Evolutionary conservation across 2,329 filamentous ascomycete genomes (phyloP), one percentile per base, ranked within the genome.

Genomic region (Orbilia javanica): DNA sequence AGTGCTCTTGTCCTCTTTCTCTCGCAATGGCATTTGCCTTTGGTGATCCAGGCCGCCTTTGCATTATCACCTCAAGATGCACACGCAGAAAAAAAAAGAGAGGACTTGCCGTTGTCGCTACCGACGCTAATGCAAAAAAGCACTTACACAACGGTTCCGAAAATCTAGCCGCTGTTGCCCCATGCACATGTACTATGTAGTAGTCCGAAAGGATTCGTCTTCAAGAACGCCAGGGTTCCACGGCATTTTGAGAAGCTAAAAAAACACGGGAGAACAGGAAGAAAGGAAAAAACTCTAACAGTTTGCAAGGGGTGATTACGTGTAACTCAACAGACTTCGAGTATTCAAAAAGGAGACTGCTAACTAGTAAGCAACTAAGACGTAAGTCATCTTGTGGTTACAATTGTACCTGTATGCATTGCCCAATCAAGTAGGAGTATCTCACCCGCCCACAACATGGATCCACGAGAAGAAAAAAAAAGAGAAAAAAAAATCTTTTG

Each of bases 161-260:
- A 29, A 75, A 36, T 75, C 64, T 64, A 69, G 36, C 64, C 71
- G 64, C 70, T 53, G 63, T 52, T 66, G 52, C 62, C 53, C 55
- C 44, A 53, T 48, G 31, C 52, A 74, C 52, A 13, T 52, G 53
- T 39, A 44, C 34, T 34, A 10, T 34, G 10, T 10, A 5, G 13
- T 39, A 46, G 20, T 55, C 64, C 52, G 71, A 69, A 62, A 75
- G 72, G 72, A 76, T 74, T 74, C 70, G 46, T 60, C 72, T 69
- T 65, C 55, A 39, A 27, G 48, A 50, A 55, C 52, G 50, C 70
- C 48, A 68, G 64, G 64, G 72, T 69, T 76, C 72, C 72, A 68
- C 63, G 39, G 22, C 42, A 6, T 34, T 52, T 22, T 36, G 70
- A 39, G 71, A 39, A 60, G 10, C 53, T 39, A 60, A 39, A 72